phyloP scores from a whole-genome alignment of 1,139 yeast species.

The Lodderomyces margitis region DNA sequence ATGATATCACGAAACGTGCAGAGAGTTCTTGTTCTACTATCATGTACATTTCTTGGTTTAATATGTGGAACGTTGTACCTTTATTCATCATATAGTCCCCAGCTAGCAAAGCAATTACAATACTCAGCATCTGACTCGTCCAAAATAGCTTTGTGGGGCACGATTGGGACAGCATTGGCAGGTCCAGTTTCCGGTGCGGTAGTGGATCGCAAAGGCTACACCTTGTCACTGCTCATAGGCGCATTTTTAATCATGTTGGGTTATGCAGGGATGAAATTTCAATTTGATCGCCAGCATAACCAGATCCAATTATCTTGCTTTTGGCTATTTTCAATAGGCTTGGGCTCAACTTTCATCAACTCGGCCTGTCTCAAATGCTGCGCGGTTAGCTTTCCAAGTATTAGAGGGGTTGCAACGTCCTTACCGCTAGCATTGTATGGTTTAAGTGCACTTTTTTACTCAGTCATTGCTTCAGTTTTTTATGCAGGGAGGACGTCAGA shows the following conservation, averaged over 20 bases:
- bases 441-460: constrained; percentile 55
- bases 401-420: constrained; percentile 59
- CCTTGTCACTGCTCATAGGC: constrained; percentile 43
- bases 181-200: constrained; percentile 60
- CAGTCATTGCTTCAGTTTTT: constrained; percentile 46
- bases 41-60: constrained; percentile 51
- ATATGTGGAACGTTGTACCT: constrained; percentile 62
- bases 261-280: constrained; percentile 46
- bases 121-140: constrained; percentile 57
- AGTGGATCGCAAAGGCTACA: constrained; percentile 55
- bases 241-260: constrained; percentile 43
- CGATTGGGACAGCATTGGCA: constrained; percentile 54
- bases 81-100: constrained; percentile 64
- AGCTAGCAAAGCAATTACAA: constrained; percentile 50
- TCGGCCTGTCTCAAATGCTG: constrained; percentile 57
- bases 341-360: constrained; percentile 55
- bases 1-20: constrained; percentile 27
- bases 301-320: constrained; percentile 34
- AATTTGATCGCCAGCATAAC: constrained; percentile 34
- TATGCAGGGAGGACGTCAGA: constrained; percentile 52
- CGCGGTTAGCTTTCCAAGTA: constrained; percentile 54
- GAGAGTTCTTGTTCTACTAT: constrained; percentile 36
- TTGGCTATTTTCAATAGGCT: constrained; percentile 45
- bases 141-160: constrained; percentile 56
- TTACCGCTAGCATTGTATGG: constrained; percentile 61